phyloP scores from a whole-genome alignment of 495 filamentous ascomycete species.

The Peziza echinospora region DNA sequence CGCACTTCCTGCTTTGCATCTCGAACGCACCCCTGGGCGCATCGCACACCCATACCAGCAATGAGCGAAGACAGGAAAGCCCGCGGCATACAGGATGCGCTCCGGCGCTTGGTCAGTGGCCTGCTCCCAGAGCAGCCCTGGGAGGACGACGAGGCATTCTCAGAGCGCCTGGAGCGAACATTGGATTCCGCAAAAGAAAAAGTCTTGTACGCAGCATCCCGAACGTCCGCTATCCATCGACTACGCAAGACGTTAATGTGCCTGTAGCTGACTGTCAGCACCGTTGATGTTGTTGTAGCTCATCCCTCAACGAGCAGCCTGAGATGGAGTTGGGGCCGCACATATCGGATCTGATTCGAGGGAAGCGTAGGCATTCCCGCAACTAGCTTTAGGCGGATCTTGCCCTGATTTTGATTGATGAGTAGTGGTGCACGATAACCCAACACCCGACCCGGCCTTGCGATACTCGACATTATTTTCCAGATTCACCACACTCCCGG shows the following conservation, averaged over 20 bases:
- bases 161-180: background rate
- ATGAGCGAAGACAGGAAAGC: background rate
- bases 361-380: background rate
- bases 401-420: too few relatives aligned
- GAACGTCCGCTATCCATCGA: too few relatives aligned
- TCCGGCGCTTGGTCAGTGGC: background rate
- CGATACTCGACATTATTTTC: slow-evolving; percentile 77
- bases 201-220: background rate
- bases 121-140: background rate
- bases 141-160: background rate
- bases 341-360: background rate
- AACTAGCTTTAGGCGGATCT: slow-evolving; percentile 6
- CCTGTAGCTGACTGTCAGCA: background rate
- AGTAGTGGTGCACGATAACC: slow-evolving; percentile 44
- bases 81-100: background rate
- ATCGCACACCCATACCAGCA: background rate
- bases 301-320: background rate
- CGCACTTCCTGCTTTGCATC: too few relatives aligned
- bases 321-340: background rate
- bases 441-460: slow-evolving; percentile 62
- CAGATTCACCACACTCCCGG: slow-evolving; percentile 65
- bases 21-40: too few relatives aligned
- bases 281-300: background rate
- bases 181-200: background rate
- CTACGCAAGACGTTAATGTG: too few relatives aligned